Conservation (phyloP, 371 early-diverging fungal species). For the Rhizomucor miehei region DNA sequence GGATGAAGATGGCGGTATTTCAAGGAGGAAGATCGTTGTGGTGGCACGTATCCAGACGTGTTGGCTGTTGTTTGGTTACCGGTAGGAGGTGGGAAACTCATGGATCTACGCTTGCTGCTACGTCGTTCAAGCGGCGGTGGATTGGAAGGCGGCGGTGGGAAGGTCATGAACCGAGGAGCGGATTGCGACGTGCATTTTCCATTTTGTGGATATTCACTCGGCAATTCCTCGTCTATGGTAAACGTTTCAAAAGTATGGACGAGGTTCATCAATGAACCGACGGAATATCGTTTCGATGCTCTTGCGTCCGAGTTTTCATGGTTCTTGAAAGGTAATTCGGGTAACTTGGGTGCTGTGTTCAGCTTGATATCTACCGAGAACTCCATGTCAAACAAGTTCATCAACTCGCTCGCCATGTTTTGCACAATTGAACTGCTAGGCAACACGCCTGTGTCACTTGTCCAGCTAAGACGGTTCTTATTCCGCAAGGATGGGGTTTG, state of each 20-base stretch:
- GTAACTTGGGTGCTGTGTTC: slow-evolving; percentile 38
- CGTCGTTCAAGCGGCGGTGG: slow-evolving; percentile 14
- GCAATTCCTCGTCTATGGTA: slow-evolving; percentile 15
- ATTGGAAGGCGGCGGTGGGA: slow-evolving; percentile 21
- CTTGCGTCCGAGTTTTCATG: slow-evolving; percentile 4
- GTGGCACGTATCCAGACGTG: slow-evolving; percentile 3
- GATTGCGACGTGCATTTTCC: slow-evolving; percentile 8
- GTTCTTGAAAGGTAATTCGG: slow-evolving; percentile 27
- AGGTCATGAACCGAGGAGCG: slow-evolving; percentile 16
- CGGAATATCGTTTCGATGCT: slow-evolving; percentile 14
- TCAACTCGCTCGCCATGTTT: slow-evolving; percentile 40
- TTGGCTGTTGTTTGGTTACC: slow-evolving; percentile 5
- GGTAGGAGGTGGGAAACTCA: slow-evolving; percentile 12
- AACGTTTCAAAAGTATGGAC: slow-evolving; percentile 29
- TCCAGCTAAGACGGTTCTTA: slow-evolving; percentile 22
- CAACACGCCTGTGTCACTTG: slow-evolving; percentile 20
- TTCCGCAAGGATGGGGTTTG: slow-evolving; percentile 8
- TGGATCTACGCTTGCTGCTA: slow-evolving; percentile 12
- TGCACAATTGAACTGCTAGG: slow-evolving; percentile 12
- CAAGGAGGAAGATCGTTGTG: slow-evolving; percentile 23
- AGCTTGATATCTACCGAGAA: slow-evolving; percentile 44
- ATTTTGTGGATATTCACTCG: slow-evolving; percentile 7
- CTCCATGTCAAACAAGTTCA: slow-evolving; percentile 54
- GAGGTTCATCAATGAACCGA: slow-evolving; percentile 26
- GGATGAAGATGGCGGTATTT: slow-evolving; percentile 13